phyloP scores from a whole-genome alignment of 2,329 filamentous ascomycete genomes.

The Microcera coccophila region DNA sequence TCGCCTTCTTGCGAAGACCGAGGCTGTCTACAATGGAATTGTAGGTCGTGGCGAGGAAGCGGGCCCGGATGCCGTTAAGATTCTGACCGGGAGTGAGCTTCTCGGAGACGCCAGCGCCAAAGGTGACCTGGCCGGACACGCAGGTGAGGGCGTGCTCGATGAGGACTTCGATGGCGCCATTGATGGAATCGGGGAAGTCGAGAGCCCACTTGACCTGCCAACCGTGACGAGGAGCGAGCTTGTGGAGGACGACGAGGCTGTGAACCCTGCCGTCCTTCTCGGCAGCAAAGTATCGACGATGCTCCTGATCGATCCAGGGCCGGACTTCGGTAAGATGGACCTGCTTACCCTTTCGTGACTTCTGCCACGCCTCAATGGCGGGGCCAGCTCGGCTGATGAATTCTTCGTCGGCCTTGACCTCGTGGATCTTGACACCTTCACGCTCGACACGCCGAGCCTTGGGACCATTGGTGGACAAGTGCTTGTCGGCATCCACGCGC shows the following conservation, averaged over 20 bases:
- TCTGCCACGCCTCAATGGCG: conserved; percentile 75
- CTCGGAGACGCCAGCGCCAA: conserved; percentile 75
- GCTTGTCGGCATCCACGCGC: conserved; percentile 73
- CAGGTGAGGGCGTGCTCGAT: conserved; percentile 64
- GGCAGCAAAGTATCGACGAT: conserved; percentile 83
- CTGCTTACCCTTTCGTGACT: conserved; percentile 74
- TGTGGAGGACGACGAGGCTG: conserved; percentile 77
- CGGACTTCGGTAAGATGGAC: conserved; percentile 87
- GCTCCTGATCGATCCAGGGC: conserved; percentile 79
- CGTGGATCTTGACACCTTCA: conserved; percentile 76
- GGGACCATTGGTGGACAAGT: conserved; percentile 54
- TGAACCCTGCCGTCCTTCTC: conserved; percentile 69
- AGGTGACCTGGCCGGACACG: conserved; percentile 64
- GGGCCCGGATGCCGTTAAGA: conserved; percentile 73
- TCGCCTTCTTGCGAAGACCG: conserved; percentile 76
- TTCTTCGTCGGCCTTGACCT: conserved; percentile 66
- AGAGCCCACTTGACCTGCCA: conserved; percentile 97
- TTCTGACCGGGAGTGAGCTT: conserved; percentile 77
- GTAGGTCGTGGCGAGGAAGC: conserved; percentile 79
- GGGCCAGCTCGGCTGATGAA: conserved; percentile 66
- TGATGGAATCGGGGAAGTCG: conserved; percentile 84
- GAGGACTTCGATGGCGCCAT: conserved; percentile 79
- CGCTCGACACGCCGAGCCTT: conserved; percentile 79
- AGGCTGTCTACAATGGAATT: conserved; percentile 77
- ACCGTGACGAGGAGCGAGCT: conserved; percentile 74